Base-by-base conservation (phyloP, 108 stramenopile species). In the Pseudonitzschia multiseries region DNA sequence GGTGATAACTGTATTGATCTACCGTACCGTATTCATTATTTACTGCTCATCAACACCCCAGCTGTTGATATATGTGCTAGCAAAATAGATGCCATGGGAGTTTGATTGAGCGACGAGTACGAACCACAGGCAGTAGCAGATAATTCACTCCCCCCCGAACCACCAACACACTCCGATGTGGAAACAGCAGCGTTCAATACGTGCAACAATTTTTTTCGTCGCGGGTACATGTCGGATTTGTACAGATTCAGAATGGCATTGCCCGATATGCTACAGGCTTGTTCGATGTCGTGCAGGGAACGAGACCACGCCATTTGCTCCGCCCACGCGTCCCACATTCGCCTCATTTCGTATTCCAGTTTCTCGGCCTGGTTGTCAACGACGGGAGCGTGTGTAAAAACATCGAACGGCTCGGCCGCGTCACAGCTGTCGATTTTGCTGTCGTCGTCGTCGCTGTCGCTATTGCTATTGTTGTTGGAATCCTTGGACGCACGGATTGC, bases 311-410 rank as follows among this genome's bases (percentile, higher is more conserved):
- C 48, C 72, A 76, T 84, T 69, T 88, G 84, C 50, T 84, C 76
- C 4, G 57, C 57, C 87, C 87, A 88, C 8, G 84, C 82, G 64
- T 85, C 83, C 84, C 84, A 88, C 69, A 82, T 73, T 60, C 79
- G 82, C 40, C 63, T 65, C 71, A 78, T 69, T 54, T 85, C 75
- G 51, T 85, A 84, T 28, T 69, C 68, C 66, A 64, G 77, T 36
- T 76, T 74, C 50, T 80, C 81, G 20, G 71, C 44, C 18, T 46
- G 70, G 32, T 74, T 54, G 24, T 51, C 64, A 29, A 59, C 59
- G 15, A 73, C 51, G 18, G 79, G 57, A 29, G 76, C 61, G 81
- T 74, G 64, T 18, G 79, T 71, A 44, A 82, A 81, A 13, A 77
- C 74, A 67, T 82, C 81, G 59, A 85, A 82, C 10, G 71, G 71